Conservation (phyloP, 305 asterid genomes). For the Fraxinus xanthoxyloides region DNA sequence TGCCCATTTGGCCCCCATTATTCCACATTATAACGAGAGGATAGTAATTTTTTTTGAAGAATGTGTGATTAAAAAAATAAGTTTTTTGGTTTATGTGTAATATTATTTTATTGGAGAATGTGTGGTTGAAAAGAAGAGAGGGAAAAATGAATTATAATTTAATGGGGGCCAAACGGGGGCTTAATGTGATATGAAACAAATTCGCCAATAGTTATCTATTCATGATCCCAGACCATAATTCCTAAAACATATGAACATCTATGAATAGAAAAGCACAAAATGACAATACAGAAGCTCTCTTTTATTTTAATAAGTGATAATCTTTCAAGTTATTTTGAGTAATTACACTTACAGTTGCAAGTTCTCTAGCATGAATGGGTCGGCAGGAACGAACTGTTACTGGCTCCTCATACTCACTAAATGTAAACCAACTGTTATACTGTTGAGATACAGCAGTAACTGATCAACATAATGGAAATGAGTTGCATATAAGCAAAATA, state of each 20-base stretch:
- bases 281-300: background rate
- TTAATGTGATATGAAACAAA: background rate
- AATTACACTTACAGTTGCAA: constrained; percentile 63
- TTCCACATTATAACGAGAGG: too few relatives aligned
- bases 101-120: too few relatives aligned
- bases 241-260: constrained; percentile 1
- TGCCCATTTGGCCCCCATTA: too few relatives aligned
- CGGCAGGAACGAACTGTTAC: constrained; percentile 75
- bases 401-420: constrained; percentile 80
- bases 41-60: too few relatives aligned
- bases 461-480: constrained; percentile 26
- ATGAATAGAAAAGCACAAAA: constrained; percentile 7
- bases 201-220: background rate
- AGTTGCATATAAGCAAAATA: constrained; percentile 15
- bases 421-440: constrained; percentile 97
- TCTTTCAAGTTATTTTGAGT: background rate
- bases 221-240: constrained; percentile 3
- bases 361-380: constrained; percentile 81
- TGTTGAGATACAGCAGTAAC: constrained; percentile 40
- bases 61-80: too few relatives aligned
- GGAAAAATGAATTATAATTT: too few relatives aligned
- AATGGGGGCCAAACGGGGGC: too few relatives aligned
- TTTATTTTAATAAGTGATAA: background rate
- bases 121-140: too few relatives aligned
- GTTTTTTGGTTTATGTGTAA: too few relatives aligned